Conservation (phyloP, 176 grass and related monocot genomes). For the Tillandsia fasciculata region DNA sequence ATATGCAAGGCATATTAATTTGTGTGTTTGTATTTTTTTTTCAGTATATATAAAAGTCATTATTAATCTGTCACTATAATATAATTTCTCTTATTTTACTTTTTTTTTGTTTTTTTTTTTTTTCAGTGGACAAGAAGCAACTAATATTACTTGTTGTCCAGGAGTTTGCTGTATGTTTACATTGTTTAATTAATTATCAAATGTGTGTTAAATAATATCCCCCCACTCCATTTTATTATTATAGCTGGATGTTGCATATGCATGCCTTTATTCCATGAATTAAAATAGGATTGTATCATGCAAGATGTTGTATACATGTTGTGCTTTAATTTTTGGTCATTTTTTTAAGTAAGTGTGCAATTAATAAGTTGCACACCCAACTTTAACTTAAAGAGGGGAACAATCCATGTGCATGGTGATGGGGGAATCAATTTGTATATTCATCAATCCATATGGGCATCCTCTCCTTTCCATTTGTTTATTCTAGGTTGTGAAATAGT, state of each 20-base stretch:
- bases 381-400: not conserved
- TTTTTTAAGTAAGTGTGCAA: not conserved
- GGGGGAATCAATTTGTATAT: conserved; percentile 9
- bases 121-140: conserved; percentile 6
- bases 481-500: not conserved
- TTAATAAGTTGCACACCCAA: not conserved
- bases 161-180: not conserved
- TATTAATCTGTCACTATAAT: conserved; percentile 8
- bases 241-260: not conserved
- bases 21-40: not conserved
- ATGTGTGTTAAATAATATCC: not conserved
- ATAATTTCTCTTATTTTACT: not conserved
- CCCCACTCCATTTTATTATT: not conserved
- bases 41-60: not conserved
- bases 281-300: not conserved
- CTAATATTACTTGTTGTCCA: not conserved
- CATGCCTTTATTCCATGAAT: not conserved
- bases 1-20: not conserved
- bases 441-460: not conserved
- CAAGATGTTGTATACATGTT: not conserved
- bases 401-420: conserved; percentile 3
- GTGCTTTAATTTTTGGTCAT: not conserved
- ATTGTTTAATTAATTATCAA: conserved; percentile 4
- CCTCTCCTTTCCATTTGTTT: no score
- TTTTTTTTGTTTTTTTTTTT: not conserved